These are phyloP conservation scores for Camelina hispida DNA, from an alignment of 345 rosid genomes.

Conservation along the genomic window DNA sequence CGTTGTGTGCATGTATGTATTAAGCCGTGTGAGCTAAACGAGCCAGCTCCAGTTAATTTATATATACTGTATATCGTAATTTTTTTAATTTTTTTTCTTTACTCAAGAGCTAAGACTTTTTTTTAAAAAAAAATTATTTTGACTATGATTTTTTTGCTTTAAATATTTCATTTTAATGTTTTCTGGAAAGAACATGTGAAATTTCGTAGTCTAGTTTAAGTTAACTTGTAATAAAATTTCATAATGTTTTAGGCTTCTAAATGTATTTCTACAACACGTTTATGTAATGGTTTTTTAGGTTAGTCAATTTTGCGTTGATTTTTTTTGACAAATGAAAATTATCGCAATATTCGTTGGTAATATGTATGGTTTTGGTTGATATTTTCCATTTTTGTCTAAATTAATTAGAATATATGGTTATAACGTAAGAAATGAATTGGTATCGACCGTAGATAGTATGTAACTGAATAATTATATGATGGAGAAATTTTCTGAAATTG, in stretches of 20 bases:
- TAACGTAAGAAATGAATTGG: conserved; percentile 16
- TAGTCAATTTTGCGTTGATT: not conserved
- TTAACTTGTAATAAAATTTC: too few relatives aligned
- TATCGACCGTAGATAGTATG: not conserved
- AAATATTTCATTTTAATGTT: too few relatives aligned
- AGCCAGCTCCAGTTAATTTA: conserved; percentile 6
- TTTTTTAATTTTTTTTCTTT: not conserved
- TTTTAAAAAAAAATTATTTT: too few relatives aligned
- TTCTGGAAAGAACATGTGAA: too few relatives aligned
- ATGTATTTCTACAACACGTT: not conserved
- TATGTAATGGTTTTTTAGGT: not conserved
- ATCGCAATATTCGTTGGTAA: not conserved
- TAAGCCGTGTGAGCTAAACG: conserved; percentile 5
- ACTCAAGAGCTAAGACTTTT: not conserved
- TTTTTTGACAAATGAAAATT: not conserved
- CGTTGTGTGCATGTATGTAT: conserved; percentile 29
- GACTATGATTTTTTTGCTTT: not conserved
- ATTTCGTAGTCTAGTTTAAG: too few relatives aligned
- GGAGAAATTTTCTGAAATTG: conserved; percentile 13
- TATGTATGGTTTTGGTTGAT: conserved; percentile 4
- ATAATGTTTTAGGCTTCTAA: too few relatives aligned
- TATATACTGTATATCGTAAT: not conserved
- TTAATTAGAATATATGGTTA: not conserved
- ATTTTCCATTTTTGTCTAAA: not conserved
- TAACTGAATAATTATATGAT: not conserved